Evolutionary conservation across 208 protist species (phyloP), one percentile per base, ranked within the genome.

Genomic region (Phytomonas serpens): DNA sequence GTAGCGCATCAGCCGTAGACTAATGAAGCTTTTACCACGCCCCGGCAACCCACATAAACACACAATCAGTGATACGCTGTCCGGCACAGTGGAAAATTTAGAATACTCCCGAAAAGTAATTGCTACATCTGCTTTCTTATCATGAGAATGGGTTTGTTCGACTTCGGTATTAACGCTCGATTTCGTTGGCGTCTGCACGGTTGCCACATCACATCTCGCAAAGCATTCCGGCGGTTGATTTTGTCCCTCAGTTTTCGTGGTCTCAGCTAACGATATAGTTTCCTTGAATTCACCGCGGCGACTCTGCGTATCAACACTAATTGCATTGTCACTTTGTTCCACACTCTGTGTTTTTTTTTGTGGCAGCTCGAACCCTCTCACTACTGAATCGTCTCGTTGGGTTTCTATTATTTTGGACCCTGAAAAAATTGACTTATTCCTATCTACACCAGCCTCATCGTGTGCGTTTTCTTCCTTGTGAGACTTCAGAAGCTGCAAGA

Each of bases 21-120:
- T 78, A 73, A 95, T 96, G 75, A 93, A 97, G 31, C 86, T 94
- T 76, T 97, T 97, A 0, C 93, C 93, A 6, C 93, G 83, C 3
- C 87, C 93, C 0, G 93, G 93, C 3, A 97, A 77, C 27, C 93
- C 93, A 4, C 92, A 84, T 90, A 97, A 93, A 68, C 85, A 93
- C 16, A 97, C 91, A 40, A 97, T 85, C 32, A 97, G 77, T 0
- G 87, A 83, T 34, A 89, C 81, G 7, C 81, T 88, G 75, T 93
- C 88, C 61, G 76, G 86, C 30, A 96, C 69, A 30, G 91, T 93
- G 13, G 85, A 89, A 79, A 89, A 94, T 72, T 78, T 88, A 34
- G 86, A 92, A 75, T 88, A 19, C 19, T 57, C 47, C 7, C 47
- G 11, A 1, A 57, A 27, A 57, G 47, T 19, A 57, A 57, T 27